These are phyloP conservation scores for Fusarium abutilonis DNA, from an alignment of 2,329 filamentous ascomycete genomes.

Conservation along the genomic window DNA sequence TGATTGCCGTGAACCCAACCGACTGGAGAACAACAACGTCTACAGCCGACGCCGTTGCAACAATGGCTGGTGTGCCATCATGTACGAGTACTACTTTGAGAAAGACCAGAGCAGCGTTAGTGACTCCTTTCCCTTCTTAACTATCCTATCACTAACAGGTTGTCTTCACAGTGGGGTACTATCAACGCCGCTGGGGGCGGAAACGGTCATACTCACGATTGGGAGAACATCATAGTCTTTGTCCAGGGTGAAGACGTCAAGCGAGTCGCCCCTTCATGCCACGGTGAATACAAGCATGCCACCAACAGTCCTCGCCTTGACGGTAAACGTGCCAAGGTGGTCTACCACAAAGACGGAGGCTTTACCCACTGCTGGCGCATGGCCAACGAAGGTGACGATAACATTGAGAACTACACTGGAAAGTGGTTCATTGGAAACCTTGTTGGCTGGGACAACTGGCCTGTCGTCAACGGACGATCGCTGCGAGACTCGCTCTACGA, in stretches of 20 bases:
- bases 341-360: slow-evolving; percentile 52
- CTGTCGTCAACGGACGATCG: slow-evolving; percentile 35
- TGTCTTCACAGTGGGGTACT: slow-evolving; percentile 4
- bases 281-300: slow-evolving; percentile 16
- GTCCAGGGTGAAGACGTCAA: slow-evolving; percentile 27
- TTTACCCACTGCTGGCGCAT: slow-evolving; percentile 52
- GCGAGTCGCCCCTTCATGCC: slow-evolving; percentile 22
- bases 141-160: too few relatives aligned
- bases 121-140: too few relatives aligned
- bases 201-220: slow-evolving; percentile 28
- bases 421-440: slow-evolving; percentile 49
- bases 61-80: slow-evolving; percentile 48
- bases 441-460: slow-evolving; percentile 31
- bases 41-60: slow-evolving; percentile 49
- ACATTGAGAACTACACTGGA: slow-evolving; percentile 49
- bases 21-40: slow-evolving; percentile 46
- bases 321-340: slow-evolving; percentile 48
- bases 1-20: slow-evolving; percentile 43
- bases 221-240: slow-evolving; percentile 30
- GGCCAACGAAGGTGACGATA: slow-evolving; percentile 37
- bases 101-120: slow-evolving; percentile 13
- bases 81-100: slow-evolving; percentile 40
- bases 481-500: slow-evolving; percentile 17
- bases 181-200: background rate
- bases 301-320: slow-evolving; percentile 18